Percentiles rank a stretch among this genome's conserved stretches.
phyloP scores from a whole-genome alignment of 768 basidiomycete genomes.

The Mycena maculata region DNA sequence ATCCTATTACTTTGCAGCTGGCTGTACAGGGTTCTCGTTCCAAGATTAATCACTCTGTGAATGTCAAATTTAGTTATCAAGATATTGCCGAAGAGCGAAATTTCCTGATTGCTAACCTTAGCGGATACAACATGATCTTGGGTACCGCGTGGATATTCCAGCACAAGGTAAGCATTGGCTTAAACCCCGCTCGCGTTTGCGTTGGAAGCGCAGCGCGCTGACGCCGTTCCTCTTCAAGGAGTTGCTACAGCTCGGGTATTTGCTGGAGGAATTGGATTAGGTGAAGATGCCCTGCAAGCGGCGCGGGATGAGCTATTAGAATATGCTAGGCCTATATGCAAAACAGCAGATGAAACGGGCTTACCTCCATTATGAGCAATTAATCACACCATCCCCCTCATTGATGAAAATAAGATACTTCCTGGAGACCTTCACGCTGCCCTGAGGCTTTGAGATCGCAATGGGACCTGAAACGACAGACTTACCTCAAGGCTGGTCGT shows the following conservation, averaged over 20 bases:
- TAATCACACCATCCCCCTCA: too few relatives aligned
- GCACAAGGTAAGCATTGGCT: constrained; percentile 34
- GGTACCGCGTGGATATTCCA: constrained; percentile 43
- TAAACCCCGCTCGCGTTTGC: constrained; percentile 33
- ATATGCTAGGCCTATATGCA: constrained; percentile 36
- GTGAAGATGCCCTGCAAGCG: neutral
- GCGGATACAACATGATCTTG: constrained; percentile 44
- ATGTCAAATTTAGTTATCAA: constrained; percentile 29
- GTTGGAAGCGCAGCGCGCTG: constrained; percentile 33
- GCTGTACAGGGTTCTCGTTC: constrained; percentile 45
- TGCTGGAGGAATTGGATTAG: neutral
- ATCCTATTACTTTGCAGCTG: constrained; percentile 42
- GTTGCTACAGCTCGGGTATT: constrained; percentile 15
- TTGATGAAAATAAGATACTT: too few relatives aligned
- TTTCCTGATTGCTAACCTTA: constrained; percentile 44
- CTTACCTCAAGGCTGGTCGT: too few relatives aligned
- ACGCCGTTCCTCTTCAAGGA: constrained; percentile 28
- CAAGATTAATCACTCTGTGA: constrained; percentile 38
- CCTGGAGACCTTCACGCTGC: too few relatives aligned
- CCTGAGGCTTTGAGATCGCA: too few relatives aligned
- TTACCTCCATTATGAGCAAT: too few relatives aligned
- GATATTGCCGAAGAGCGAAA: constrained; percentile 20
- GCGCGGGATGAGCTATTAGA: constrained; percentile 9
- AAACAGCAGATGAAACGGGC: constrained; percentile 33
- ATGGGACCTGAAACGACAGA: too few relatives aligned